Evolutionary conservation across 768 basidiomycete species (phyloP), one percentile per base, ranked within the genome.

Genomic region (Termitomyces titanicus): DNA sequence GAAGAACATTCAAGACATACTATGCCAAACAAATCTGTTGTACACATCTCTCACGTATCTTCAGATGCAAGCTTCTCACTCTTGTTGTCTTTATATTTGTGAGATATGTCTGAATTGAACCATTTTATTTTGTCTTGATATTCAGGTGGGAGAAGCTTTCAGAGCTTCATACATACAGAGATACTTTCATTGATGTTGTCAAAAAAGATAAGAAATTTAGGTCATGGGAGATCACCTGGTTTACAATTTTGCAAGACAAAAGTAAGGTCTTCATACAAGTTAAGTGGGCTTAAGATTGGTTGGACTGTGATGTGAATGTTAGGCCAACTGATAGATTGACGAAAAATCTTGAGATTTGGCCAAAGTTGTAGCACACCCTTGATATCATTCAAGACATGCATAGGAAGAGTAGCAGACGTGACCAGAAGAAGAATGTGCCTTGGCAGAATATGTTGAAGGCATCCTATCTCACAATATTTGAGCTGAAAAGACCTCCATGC

Each of bases 21-120:
- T 51, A 61, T 60, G 6, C 61, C 61, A 46, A 58, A 60, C 0
- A 56, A 56, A 31, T 62, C 49, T 2, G 59, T 62, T 9, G 56
- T 48, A 39, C 38, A 54, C 27, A 62, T 31, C 4, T 52, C 49
- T 51, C 43, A 50, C 25, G 38, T 50, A 12, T 60, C 49, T 6
- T 55, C 56, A 20, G 8, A 45, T 31, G 20, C 17, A 33, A 62
- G 44, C 0, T 33, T 18, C 33, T 51, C 29, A 24, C 43, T 57
- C n/a, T 59, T 31, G n/a, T 52, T 35, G 20, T 44, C 33, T 20
- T 62, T 62, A 31, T 53, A 53, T 25, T n/a, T 45, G 24, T 34
- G 35, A 2, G 43, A 53, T 33, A 53, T 53, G 5, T 45, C 51
- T 0, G 15, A 37, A 44, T 53, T 37, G 11, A 53, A 53, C 51